Conservation (phyloP, 139 green algal species). For the Zygnema circumcarinatum region DNA sequence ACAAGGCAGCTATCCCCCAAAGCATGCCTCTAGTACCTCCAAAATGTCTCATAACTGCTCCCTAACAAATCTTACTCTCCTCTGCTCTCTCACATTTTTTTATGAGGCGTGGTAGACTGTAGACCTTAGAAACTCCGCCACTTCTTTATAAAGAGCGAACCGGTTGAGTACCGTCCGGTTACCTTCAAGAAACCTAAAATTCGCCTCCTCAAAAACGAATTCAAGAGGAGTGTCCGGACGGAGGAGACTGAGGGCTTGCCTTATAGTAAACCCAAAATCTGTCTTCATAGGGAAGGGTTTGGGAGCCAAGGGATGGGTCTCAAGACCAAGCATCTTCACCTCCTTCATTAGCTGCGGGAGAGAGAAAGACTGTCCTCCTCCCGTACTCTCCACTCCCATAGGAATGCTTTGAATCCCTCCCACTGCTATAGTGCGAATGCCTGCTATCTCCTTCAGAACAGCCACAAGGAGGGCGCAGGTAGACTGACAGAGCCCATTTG, state of each 20-base stretch:
- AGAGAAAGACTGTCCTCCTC: background rate
- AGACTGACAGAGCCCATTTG: background rate
- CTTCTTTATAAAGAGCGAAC: background rate
- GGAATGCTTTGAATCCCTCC: background rate
- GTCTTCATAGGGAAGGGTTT: background rate
- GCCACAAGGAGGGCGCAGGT: background rate
- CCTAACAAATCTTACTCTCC: no score
- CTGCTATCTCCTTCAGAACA: background rate
- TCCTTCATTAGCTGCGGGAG: background rate
- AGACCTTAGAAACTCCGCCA: background rate
- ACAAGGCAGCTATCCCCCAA: no score
- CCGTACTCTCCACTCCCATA: background rate
- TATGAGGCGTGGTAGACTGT: no score
- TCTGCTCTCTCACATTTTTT: no score
- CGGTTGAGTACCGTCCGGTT: background rate
- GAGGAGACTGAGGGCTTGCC: background rate
- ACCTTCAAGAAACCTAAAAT: background rate
- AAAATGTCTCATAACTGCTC: no score
- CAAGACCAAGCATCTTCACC: background rate
- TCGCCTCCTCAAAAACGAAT: background rate
- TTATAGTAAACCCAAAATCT: background rate
- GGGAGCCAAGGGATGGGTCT: background rate
- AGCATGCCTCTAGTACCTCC: no score
- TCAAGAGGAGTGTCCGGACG: background rate
- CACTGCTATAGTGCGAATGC: background rate